A percentile compares a stretch with the other conserved stretches of the same genome.
Evolutionary conservation across 163 green algal species (phyloP).

Genomic region (Smithsoniella earleae): DNA sequence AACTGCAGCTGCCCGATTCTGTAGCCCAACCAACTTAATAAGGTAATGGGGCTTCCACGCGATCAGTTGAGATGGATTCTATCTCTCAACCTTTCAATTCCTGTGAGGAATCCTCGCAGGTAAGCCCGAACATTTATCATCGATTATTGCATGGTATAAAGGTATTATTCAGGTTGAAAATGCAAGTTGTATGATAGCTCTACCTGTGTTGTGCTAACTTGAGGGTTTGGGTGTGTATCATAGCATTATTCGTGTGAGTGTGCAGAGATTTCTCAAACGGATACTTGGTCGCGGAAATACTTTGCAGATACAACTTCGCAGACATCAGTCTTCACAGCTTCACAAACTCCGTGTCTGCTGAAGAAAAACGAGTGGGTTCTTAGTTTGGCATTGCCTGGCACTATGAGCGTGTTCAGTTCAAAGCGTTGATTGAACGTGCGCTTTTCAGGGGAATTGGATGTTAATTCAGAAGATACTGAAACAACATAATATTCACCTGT

Average conservation of each 20-base stretch:
- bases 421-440: background rate
- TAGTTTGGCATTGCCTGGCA: no score
- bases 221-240: background rate
- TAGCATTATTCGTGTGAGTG: background rate
- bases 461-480: background rate
- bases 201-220: background rate
- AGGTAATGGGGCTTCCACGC: conserved; percentile 6
- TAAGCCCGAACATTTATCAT: background rate
- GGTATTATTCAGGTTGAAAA: background rate
- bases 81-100: background rate
- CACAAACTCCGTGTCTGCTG: conserved; percentile 56
- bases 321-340: conserved; percentile 66
- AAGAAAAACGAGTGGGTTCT: conserved; percentile 62
- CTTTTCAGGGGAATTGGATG: background rate
- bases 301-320: conserved; percentile 57
- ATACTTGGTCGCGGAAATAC: conserved; percentile 61
- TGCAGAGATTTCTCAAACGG: conserved; percentile 65
- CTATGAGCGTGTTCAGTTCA: conserved; percentile 40
- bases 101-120: conserved; percentile 5
- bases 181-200: background rate
- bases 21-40: no score
- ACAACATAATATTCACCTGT: background rate
- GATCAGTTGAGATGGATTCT: background rate
- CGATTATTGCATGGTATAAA: background rate
- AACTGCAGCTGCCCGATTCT: no score